Evolutionary conservation across 2,329 filamentous ascomycete genomes (phyloP).

Genomic region (Cordyceps fumosorosea): DNA sequence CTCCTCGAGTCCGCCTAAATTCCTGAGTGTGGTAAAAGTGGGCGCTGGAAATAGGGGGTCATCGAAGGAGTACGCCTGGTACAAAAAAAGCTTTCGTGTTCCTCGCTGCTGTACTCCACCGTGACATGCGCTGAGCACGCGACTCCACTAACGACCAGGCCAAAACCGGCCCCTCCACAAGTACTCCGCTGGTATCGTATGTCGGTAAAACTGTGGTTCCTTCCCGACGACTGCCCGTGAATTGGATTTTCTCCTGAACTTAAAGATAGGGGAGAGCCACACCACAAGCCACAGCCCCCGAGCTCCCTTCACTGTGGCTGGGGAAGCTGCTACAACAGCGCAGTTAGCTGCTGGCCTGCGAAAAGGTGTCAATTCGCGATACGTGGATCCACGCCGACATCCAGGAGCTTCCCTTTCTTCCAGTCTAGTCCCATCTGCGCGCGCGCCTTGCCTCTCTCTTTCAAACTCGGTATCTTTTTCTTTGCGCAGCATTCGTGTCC

Average conservation of each 20-base stretch:
- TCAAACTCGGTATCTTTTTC: not conserved
- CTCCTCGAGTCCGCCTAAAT: no score
- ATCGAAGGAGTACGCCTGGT: not conserved
- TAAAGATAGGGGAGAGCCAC: not conserved
- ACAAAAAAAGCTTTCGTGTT: not conserved
- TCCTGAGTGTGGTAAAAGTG: not conserved
- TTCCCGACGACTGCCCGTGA: not conserved
- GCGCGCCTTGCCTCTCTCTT: not conserved
- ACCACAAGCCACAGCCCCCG: not conserved
- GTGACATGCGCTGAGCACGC: slow-evolving; percentile 7
- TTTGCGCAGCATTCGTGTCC: not conserved
- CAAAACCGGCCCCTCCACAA: not conserved
- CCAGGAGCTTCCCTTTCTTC: slow-evolving; percentile 12
- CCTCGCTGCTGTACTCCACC: slow-evolving; percentile 5
- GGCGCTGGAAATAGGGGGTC: slow-evolving; percentile 9
- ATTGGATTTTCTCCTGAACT: not conserved
- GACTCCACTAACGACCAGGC: not conserved
- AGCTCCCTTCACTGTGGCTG: not conserved
- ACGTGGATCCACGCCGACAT: slow-evolving; percentile 12
- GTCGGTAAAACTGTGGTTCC: not conserved
- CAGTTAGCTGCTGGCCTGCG: not conserved
- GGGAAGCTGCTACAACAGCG: not conserved
- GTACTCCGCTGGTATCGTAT: not conserved
- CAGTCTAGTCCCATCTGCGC: not conserved
- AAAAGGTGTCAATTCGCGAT: slow-evolving; percentile 18